A percentile compares a stretch with the other conserved stretches of the same genome.
These are phyloP conservation scores for Allium cepa DNA, from an alignment of 106 monocot species.

Conservation along the genomic window DNA sequence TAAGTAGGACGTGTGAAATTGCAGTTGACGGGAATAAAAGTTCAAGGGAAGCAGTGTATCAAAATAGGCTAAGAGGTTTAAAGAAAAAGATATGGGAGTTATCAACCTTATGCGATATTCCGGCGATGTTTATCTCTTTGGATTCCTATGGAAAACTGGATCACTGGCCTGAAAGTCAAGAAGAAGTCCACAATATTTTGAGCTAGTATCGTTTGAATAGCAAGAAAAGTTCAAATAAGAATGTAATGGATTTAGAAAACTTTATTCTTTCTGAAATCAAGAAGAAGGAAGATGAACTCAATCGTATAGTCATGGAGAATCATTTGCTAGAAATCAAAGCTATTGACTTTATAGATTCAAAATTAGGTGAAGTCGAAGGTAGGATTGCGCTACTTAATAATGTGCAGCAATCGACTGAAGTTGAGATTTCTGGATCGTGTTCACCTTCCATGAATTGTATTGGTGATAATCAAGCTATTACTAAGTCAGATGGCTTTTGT, in stretches of 20 bases:
- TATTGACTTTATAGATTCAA: background rate
- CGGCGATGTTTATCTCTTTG: background rate
- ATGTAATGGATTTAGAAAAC: background rate
- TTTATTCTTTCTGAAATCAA: background rate
- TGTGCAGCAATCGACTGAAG: background rate
- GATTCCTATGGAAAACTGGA: background rate
- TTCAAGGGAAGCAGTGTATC: background rate
- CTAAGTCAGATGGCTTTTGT: background rate
- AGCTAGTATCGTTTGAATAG: background rate
- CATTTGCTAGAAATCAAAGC: background rate
- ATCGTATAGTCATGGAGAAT: no score
- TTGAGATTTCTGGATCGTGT: background rate
- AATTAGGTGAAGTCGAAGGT: background rate
- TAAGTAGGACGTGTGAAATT: background rate
- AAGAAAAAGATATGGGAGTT: background rate
- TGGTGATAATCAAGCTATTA: background rate
- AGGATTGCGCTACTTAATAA: background rate
- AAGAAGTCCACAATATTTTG: background rate
- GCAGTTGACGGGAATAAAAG: background rate
- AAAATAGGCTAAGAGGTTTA: background rate
- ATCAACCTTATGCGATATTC: background rate
- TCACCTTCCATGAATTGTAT: no score
- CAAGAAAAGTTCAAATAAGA: background rate
- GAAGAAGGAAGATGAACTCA: background rate
- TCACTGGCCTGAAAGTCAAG: background rate